Evolutionary conservation across 441 rosid species (phyloP).

Genomic region (Mallotus japonicus): DNA sequence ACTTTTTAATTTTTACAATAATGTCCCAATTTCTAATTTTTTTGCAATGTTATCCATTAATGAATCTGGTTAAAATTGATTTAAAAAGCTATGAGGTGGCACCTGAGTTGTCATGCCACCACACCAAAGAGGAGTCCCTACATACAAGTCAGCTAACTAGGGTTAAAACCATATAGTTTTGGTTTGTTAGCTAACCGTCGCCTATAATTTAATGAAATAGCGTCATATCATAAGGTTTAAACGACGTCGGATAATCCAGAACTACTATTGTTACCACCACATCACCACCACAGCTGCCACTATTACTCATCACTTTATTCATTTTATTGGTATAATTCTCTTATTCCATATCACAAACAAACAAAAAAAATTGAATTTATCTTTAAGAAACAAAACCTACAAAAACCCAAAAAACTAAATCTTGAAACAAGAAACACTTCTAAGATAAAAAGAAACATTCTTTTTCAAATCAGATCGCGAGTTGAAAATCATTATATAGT

Average conservation of each 20-base stretch:
- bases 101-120: no score
- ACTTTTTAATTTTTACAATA: no score
- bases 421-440: background rate
- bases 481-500: background rate
- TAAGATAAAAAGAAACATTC: background rate
- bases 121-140: no score
- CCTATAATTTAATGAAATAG: constrained; percentile 68
- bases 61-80: no score
- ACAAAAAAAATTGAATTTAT: background rate
- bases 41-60: no score
- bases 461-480: constrained; percentile 3
- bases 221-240: constrained; percentile 58
- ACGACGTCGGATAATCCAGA: constrained; percentile 50
- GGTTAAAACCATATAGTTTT: no score
- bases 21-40: no score
- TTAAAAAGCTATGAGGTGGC: no score
- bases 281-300: background rate
- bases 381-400: no score
- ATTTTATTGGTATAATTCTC: constrained; percentile 28
- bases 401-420: background rate
- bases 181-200: constrained; percentile 37
- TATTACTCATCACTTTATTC: background rate
- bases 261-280: constrained; percentile 15
- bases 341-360: background rate
- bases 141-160: no score